These are phyloP conservation scores for Jackrogersella multiformis DNA, from an alignment of 495 filamentous ascomycete genomes.

Conservation along the genomic window DNA sequence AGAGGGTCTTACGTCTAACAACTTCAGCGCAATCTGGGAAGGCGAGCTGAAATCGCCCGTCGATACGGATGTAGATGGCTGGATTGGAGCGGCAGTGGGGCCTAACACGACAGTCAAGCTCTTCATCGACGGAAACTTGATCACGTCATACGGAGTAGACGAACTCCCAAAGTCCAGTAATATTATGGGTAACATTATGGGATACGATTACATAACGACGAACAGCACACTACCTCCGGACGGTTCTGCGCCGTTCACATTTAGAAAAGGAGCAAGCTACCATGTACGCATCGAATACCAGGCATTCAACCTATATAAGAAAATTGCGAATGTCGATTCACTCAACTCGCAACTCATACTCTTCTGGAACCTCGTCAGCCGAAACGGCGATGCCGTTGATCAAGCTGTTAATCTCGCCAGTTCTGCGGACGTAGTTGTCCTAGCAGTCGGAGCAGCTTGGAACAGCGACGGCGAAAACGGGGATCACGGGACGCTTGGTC, in stretches of 20 bases:
- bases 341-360: conserved; percentile 56
- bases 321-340: conserved; percentile 51
- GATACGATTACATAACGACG: conserved; percentile 37
- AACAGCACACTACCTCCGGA: conserved; percentile 47
- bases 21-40: conserved; percentile 57
- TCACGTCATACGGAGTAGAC: conserved; percentile 23
- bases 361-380: conserved; percentile 58
- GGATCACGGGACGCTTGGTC: conserved; percentile 52
- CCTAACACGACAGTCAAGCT: conserved; percentile 51
- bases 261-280: conserved; percentile 46
- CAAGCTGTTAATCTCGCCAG: conserved; percentile 49
- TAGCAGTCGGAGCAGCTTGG: conserved; percentile 55
- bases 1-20: conserved; percentile 52
- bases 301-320: conserved; percentile 55
- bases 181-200: conserved; percentile 48
- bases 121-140: conserved; percentile 47
- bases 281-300: conserved; percentile 57
- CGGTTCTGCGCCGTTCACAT: conserved; percentile 50
- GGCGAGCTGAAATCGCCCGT: conserved; percentile 50
- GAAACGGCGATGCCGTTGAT: conserved; percentile 44
- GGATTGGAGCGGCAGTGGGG: conserved; percentile 49
- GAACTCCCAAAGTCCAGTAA: conserved; percentile 39
- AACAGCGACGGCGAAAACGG: conserved; percentile 58
- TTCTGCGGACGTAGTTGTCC: conserved; percentile 52
- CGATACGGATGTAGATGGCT: conserved; percentile 49